A percentile compares a stretch with the other conserved stretches of the same genome.
These are phyloP conservation scores for Aegilops bicornis DNA, from an alignment of 176 grass and related monocot species.

Conservation along the genomic window DNA sequence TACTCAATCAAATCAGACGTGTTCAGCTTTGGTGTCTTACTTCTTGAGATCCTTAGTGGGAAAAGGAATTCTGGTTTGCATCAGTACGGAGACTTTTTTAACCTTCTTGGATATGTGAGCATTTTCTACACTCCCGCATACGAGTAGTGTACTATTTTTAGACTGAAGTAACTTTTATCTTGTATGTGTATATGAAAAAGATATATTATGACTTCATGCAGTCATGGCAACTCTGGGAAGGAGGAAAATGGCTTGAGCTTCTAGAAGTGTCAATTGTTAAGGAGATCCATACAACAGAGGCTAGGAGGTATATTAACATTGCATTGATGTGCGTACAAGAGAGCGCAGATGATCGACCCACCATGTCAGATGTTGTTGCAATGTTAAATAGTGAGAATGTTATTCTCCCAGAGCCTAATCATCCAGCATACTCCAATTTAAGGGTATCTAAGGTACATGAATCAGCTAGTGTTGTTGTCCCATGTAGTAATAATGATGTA, in stretches of 20 bases:
- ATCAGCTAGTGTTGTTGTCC: neutral
- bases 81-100: too few species aligned
- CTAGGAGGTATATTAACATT: slow-evolving; percentile 24
- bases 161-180: too few species aligned
- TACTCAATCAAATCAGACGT: too few species aligned
- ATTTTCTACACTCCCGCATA: too few species aligned
- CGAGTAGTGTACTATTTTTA: too few species aligned
- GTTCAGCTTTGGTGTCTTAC: too few species aligned
- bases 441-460: neutral
- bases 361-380: slow-evolving; percentile 25
- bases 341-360: slow-evolving; percentile 16
- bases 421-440: slow-evolving; percentile 26
- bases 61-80: too few species aligned
- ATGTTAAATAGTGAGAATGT: slow-evolving; percentile 11
- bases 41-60: too few species aligned
- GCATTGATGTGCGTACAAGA: slow-evolving; percentile 37
- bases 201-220: neutral
- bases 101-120: too few species aligned
- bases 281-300: neutral
- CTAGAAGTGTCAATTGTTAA: neutral
- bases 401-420: slow-evolving; percentile 18
- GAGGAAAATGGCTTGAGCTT: slow-evolving; percentile 7
- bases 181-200: neutral
- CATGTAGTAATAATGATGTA: slow-evolving; percentile 3
- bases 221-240: slow-evolving; percentile 33